Evolutionary conservation across 805 yeast genomes (phyloP), one percentile per base, ranked within the genome.

Genomic region (Sugiyamaella boreocaroliniensis): DNA sequence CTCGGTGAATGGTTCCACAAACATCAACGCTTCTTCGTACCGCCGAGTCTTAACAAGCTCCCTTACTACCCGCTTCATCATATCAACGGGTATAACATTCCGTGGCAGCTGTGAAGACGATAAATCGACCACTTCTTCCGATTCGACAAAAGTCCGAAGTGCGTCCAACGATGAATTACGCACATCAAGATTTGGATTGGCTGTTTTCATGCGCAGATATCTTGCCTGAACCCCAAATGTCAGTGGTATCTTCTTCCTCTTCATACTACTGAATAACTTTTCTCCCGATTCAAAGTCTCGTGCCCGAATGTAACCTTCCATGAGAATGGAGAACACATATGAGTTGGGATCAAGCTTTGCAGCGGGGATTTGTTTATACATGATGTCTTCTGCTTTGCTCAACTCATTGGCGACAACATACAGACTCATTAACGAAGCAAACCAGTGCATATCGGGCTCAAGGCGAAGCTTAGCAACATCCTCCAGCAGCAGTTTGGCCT

Each of bases 381-480:
- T 32, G 37, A 32, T 32, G 4, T 32, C 55, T 8, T 58, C 54
- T 1, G 60, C 62, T 43, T 53, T 49, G 5, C 40, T 46, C 15
- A 53, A 53, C 8, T 58, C 20, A 40, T 54, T 48, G 8, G 68
- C 54, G 40, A 58, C 61, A 4, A 69, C 63, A 46, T 68, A 67
- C 7, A 71, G 70, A 9, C 56, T 43, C 32, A 69, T 65, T 48
- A 71, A 55, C 14, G 64, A 58, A 18, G 57, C 45, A 53, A 67
- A 68, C 52, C 71, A 65, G 3, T 56, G 51, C n/a, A 62, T 65
- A 50, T 65, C 65, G 16, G 61, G 55, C 10, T 64, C 60, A 49
- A 37, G 67, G 43, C 29, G 40, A 18, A 32, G 64, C 64, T 15
- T 64, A 34, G 40, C 64, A 64, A 26, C 57, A 49, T 15, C 68